These are phyloP conservation scores for Chlorella sp. DNA, from an alignment of 139 green algal genomes.

Conservation along the genomic window DNA sequence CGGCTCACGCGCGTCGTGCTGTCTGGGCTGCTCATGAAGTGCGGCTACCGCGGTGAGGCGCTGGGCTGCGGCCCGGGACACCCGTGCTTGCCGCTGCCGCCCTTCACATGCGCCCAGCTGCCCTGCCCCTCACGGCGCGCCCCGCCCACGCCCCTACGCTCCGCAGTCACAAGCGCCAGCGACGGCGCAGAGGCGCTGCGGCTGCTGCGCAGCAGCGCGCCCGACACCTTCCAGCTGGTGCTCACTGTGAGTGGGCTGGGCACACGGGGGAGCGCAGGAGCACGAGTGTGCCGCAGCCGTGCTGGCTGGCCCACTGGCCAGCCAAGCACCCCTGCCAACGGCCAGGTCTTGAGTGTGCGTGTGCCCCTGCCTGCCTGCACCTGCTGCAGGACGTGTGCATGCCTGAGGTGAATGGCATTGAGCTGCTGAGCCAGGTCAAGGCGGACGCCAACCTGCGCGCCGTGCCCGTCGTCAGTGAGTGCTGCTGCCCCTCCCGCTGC, in stretches of 20 bases:
- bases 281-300: neutral
- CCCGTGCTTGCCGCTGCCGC: neutral
- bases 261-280: neutral
- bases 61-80: too few relatives aligned
- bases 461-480: slow-evolving; percentile 90
- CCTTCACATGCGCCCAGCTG: neutral
- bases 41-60: slow-evolving; percentile 78
- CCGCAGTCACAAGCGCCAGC: slow-evolving; percentile 76
- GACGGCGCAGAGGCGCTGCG: slow-evolving; percentile 78
- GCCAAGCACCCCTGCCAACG: neutral
- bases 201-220: slow-evolving; percentile 60
- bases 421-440: slow-evolving; percentile 82
- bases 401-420: slow-evolving; percentile 85
- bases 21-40: slow-evolving; percentile 77
- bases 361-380: neutral
- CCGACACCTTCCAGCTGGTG: slow-evolving; percentile 84
- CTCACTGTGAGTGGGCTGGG: slow-evolving; percentile 64
- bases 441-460: slow-evolving; percentile 59
- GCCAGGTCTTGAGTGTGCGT: neutral
- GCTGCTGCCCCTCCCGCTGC: neutral
- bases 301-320: neutral
- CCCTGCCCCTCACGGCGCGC: neutral
- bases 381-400: slow-evolving; percentile 88
- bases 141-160: neutral
- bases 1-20: slow-evolving; percentile 77